These are phyloP conservation scores for Macroventuria anomochaeta DNA, from an alignment of 2,329 filamentous ascomycete genomes.

Conservation along the genomic window DNA sequence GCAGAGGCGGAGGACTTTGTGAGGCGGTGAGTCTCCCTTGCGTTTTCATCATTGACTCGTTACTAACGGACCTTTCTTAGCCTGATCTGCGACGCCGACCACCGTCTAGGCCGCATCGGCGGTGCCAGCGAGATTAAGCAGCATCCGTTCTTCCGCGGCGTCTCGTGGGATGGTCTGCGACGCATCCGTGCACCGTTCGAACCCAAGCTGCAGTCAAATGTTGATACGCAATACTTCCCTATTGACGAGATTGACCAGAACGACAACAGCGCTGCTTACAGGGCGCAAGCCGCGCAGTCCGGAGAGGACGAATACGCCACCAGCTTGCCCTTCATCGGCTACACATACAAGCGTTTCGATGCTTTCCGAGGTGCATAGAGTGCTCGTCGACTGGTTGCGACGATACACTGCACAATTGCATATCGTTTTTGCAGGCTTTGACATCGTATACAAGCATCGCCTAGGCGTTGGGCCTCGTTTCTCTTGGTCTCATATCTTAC, in stretches of 20 bases:
- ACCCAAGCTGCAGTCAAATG: constrained; percentile 87
- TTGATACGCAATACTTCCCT: constrained; percentile 98
- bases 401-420: constrained; percentile 15
- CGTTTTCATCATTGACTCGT: constrained; percentile 18
- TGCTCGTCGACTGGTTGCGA: constrained; percentile 18
- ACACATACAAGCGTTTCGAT: constrained; percentile 97
- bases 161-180: constrained; percentile 91
- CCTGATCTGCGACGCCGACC: constrained; percentile 91
- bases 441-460: constrained; percentile 25
- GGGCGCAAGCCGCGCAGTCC: constrained; percentile 78
- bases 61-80: constrained; percentile 55
- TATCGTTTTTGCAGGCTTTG: constrained; percentile 17
- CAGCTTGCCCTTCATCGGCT: constrained; percentile 94
- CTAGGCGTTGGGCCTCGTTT: constrained; percentile 21
- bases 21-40: constrained; percentile 69
- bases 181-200: constrained; percentile 95
- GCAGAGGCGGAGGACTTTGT: constrained; percentile 91
- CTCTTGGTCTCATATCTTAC: constrained; percentile 3
- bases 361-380: constrained; percentile 59
- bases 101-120: constrained; percentile 81
- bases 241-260: constrained; percentile 98
- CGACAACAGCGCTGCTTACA: constrained; percentile 85
- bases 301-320: constrained; percentile 81
- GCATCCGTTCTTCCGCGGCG: constrained; percentile 95
- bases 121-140: constrained; percentile 91